Evolutionary conservation across 495 filamentous ascomycete species (phyloP).

Genomic region (Echria macrotheca): DNA sequence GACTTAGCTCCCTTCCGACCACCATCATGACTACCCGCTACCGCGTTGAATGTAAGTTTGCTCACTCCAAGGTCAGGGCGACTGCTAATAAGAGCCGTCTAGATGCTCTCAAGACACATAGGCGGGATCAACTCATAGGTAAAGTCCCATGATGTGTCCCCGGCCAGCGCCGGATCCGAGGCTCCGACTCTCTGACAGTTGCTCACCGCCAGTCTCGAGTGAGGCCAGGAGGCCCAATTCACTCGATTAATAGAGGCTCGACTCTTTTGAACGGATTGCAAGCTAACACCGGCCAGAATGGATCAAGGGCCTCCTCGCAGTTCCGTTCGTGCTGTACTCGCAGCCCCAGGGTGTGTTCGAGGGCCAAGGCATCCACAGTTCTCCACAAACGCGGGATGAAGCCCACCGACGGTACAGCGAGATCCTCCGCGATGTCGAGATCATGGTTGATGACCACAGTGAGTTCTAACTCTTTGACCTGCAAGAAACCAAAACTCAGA

Average conservation of each 20-base stretch:
- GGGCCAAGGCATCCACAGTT: slow-evolving; percentile 42
- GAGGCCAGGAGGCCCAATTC: too few relatives aligned
- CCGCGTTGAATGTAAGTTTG: slow-evolving; percentile 79
- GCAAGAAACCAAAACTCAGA: slow-evolving; percentile 12
- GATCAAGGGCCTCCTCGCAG: slow-evolving; percentile 80
- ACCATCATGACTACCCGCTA: slow-evolving; percentile 81
- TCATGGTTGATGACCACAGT: slow-evolving; percentile 90
- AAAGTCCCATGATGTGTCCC: background rate
- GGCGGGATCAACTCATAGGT: slow-evolving; percentile 80
- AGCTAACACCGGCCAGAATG: slow-evolving; percentile 41
- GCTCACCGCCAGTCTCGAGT: slow-evolving; percentile 10
- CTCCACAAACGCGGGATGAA: slow-evolving; percentile 57
- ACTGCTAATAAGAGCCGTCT: background rate
- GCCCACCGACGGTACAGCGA: slow-evolving; percentile 84
- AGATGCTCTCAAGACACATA: slow-evolving; percentile 89
- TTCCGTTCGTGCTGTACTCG: slow-evolving; percentile 94
- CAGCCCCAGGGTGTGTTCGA: slow-evolving; percentile 83
- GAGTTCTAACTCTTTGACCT: background rate
- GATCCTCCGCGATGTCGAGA: slow-evolving; percentile 91
- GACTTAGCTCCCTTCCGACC: background rate
- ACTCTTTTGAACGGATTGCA: too few relatives aligned
- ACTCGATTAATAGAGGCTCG: too few relatives aligned
- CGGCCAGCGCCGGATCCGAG: background rate
- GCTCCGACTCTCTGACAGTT: too few relatives aligned
- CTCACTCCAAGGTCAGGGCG: too few relatives aligned